These are phyloP conservation scores for Spirogloea muscicola DNA, from an alignment of 139 green algal genomes.

Conservation along the genomic window DNA sequence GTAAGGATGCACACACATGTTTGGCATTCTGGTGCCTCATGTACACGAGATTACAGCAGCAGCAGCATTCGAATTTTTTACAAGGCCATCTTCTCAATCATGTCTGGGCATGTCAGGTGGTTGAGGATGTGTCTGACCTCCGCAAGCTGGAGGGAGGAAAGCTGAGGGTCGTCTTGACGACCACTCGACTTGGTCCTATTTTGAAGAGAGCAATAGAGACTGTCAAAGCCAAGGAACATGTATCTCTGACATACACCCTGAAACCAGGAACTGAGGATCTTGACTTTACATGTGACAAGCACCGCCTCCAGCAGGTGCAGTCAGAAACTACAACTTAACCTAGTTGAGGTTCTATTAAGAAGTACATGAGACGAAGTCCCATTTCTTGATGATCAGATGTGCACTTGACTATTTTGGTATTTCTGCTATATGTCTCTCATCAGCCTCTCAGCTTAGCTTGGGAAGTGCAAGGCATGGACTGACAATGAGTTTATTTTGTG, in stretches of 20 bases:
- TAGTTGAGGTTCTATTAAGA: too few relatives aligned
- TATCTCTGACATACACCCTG: not conserved
- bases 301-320: conserved; percentile 9
- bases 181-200: not conserved
- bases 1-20: too few relatives aligned
- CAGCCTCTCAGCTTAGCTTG: too few relatives aligned
- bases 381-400: too few relatives aligned
- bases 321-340: not conserved
- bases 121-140: conserved; percentile 10
- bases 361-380: too few relatives aligned
- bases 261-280: not conserved
- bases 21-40: too few relatives aligned
- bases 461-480: too few relatives aligned
- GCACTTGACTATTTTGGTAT: too few relatives aligned
- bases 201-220: not conserved
- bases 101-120: too few relatives aligned
- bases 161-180: not conserved
- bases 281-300: not conserved
- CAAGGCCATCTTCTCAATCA: not conserved
- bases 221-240: not conserved
- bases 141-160: conserved; percentile 6
- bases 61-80: not conserved
- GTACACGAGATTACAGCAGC: conserved; percentile 5
- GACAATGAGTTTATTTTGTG: too few relatives aligned
- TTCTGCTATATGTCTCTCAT: too few relatives aligned